Evolutionary conservation across 83 land plant species (phyloP).

Genomic region (Isoetes engelmannii): DNA sequence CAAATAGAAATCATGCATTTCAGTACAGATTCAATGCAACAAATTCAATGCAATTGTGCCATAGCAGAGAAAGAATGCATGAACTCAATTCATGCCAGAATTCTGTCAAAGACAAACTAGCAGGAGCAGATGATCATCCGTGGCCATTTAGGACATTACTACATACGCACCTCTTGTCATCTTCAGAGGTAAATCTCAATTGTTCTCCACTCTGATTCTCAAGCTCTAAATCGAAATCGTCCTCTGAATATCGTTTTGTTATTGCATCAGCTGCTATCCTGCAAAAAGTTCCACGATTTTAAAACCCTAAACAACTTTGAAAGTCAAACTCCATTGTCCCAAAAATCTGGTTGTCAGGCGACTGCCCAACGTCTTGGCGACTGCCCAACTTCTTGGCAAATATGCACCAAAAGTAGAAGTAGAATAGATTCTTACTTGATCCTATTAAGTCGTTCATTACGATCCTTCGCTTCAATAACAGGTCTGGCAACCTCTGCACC

Average conservation of each 20-base stretch:
- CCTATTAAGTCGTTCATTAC: slow-evolving; percentile 51
- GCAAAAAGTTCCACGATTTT: neutral
- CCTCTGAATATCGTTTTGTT: slow-evolving; percentile 54
- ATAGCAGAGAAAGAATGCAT: too few relatives aligned
- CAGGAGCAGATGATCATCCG: neutral
- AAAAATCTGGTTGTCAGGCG: too few relatives aligned
- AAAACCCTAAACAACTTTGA: neutral
- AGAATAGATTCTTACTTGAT: slow-evolving; percentile 38
- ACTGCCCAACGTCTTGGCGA: neutral
- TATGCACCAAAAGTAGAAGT: neutral
- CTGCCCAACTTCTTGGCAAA: neutral
- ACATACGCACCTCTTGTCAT: slow-evolving; percentile 47
- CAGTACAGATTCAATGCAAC: too few relatives aligned
- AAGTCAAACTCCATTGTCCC: too few relatives aligned
- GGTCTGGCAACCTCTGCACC: slow-evolving; percentile 34
- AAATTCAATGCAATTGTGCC: too few relatives aligned
- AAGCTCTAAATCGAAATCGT: slow-evolving; percentile 63
- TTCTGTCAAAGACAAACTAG: neutral
- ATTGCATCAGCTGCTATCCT: slow-evolving; percentile 71
- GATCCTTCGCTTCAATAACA: slow-evolving; percentile 30
- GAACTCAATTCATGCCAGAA: neutral
- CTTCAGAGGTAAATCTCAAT: slow-evolving; percentile 52
- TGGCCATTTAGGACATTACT: neutral
- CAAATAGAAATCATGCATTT: too few relatives aligned
- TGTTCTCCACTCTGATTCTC: slow-evolving; percentile 75